Conservation (phyloP, 2,329 filamentous ascomycete species). For the Ceratocystis huliohia region DNA sequence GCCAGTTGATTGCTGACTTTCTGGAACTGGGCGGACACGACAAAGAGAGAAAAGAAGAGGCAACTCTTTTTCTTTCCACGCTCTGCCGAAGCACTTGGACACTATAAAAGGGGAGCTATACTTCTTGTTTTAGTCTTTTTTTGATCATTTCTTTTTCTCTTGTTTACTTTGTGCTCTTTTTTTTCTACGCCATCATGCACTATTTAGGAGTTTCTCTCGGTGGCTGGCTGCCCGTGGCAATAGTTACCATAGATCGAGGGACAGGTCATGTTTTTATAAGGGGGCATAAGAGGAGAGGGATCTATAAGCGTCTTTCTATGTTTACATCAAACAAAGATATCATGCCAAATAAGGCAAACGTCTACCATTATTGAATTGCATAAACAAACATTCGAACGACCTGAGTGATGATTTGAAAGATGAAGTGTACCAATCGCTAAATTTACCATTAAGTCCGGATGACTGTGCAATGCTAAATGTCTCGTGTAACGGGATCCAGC, state of each 20-base stretch:
- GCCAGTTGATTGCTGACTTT: not conserved
- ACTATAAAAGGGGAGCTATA: constrained; percentile 17
- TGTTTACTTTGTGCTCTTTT: constrained; percentile 1
- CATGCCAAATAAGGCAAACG: not conserved
- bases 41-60: constrained; percentile 18
- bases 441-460: not conserved
- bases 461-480: not conserved
- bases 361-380: not conserved
- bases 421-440: not conserved
- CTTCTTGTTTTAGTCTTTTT: not conserved
- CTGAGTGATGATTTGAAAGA: not conserved
- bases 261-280: not conserved
- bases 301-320: not conserved
- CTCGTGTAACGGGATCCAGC: not conserved
- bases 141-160: not conserved
- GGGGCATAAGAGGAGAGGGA: not conserved
- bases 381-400: not conserved
- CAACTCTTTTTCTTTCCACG: constrained; percentile 21
- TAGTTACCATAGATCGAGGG: not conserved
- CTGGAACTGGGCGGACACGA: not conserved
- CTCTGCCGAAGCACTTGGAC: constrained; percentile 22
- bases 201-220: not conserved
- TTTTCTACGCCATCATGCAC: not conserved
- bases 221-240: not conserved
- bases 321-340: not conserved